Base-by-base conservation (phyloP, 2,329 filamentous ascomycete species). In the Rhinocladiella similis region DNA sequence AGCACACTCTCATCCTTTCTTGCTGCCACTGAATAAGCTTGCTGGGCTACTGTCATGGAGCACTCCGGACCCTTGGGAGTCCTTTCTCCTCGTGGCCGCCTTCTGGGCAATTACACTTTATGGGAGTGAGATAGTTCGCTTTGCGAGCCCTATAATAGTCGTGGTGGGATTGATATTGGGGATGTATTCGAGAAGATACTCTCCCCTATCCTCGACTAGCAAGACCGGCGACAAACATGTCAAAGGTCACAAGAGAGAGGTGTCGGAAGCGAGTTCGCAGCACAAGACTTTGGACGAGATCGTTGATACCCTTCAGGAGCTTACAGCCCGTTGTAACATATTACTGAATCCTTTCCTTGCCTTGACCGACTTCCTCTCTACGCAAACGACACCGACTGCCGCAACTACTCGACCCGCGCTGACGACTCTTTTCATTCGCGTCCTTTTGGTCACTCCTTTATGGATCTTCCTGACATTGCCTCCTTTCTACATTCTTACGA, bases 231-330 rank as follows among this genome's bases (percentile, higher is more conserved):
- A 87, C 69, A 87, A 83, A 67, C 81, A 81, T 53, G 38, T 33
- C 18, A 56, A 61, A 18, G 75, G 73, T 29, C 77, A 82, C 53
- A 82, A 77, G 57, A 76, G 76, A 33, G 73, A 75, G 16, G 72
- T 73, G 2, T 76, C 79, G 7, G 89, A 91, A 66, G 69, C 75
- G 14, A 83, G 81, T 5, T 85, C 82, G 59, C 86, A 88, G 57
- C 90, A 96, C 68, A 97, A 97, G 77, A 97, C 91, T 49, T 75
- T 99, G 50, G 94, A 99, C 70, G 94, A 99, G 75, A 99, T 99
- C 59, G 89, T 99, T 54, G 92, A 97, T 66, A 96, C 90, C 0
- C 76, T 99, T 43, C 91, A 91, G 70, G 86, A 91, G 63, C 90
- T 99, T 65, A 97, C 93, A 0, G 89, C 88, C 4, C 83, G 94